Conservation (phyloP, 2,329 filamentous ascomycete species). For the Paraconiothyrium brasiliense region DNA sequence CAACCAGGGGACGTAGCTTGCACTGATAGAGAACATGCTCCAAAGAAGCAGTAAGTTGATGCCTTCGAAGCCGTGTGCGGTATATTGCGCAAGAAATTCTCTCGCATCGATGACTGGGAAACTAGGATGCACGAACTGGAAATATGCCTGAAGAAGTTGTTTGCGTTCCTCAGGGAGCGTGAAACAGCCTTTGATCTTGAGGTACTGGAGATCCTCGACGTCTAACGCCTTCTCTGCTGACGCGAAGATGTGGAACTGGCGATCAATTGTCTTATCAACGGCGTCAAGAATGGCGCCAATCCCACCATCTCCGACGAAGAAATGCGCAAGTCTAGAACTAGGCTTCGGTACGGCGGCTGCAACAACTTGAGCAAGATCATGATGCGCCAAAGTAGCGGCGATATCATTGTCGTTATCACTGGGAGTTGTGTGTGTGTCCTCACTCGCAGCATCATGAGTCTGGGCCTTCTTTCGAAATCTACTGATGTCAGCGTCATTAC, state of each 20-base stretch:
- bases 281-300: conserved; percentile 19
- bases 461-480: conserved; percentile 5
- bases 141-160: conserved; percentile 47
- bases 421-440: not conserved
- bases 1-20: conserved; percentile 45
- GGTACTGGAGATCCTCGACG: conserved; percentile 37
- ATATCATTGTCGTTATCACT: not conserved
- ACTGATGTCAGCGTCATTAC: not conserved
- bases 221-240: conserved; percentile 21
- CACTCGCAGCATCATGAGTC: not conserved
- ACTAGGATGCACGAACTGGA: conserved; percentile 51
- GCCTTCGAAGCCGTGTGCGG: conserved; percentile 34
- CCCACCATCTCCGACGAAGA: conserved; percentile 22
- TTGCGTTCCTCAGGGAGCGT: conserved; percentile 41
- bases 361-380: conserved; percentile 13
- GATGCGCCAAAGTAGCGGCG: not conserved
- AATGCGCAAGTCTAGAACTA: conserved; percentile 14
- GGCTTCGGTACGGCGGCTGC: conserved; percentile 17
- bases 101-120: conserved; percentile 49
- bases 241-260: conserved; percentile 23
- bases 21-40: conserved; percentile 52
- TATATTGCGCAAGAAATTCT: conserved; percentile 40
- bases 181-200: conserved; percentile 49
- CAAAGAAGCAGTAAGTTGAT: conserved; percentile 52
- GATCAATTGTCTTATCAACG: conserved; percentile 7